Evolutionary conservation across 192 early-diverging fungal genomes (phyloP).

Genomic region (Coemansia sp.): DNA sequence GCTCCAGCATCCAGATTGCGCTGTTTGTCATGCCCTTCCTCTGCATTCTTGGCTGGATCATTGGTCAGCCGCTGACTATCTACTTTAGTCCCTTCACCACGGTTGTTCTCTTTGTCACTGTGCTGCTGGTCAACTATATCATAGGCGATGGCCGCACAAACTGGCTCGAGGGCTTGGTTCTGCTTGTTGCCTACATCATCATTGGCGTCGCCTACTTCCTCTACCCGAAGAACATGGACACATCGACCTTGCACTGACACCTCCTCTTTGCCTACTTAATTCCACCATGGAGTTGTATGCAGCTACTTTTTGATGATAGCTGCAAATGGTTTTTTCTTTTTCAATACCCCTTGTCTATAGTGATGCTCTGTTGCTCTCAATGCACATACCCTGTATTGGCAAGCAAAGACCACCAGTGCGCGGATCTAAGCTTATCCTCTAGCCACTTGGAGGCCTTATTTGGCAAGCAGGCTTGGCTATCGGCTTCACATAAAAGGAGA

Average conservation of each 20-base stretch:
- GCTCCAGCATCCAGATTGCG: constrained; percentile 87
- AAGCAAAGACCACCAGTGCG: too few relatives aligned
- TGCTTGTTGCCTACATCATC: constrained; percentile 79
- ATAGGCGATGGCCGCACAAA: constrained; percentile 85
- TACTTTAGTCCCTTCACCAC: constrained; percentile 83
- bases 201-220: constrained; percentile 81
- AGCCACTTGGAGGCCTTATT: too few relatives aligned
- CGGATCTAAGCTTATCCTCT: too few relatives aligned
- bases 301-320: neutral
- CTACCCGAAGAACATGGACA: constrained; percentile 55
- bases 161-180: constrained; percentile 87
- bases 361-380: neutral
- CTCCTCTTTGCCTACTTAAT: neutral
- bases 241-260: neutral
- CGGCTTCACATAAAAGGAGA: too few relatives aligned
- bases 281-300: constrained; percentile 3
- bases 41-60: constrained; percentile 82
- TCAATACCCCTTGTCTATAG: neutral
- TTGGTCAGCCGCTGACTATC: constrained; percentile 73
- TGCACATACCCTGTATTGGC: neutral
- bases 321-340: constrained; percentile 1
- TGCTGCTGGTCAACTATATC: constrained; percentile 75
- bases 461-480: too few relatives aligned
- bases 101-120: constrained; percentile 74
- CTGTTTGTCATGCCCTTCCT: constrained; percentile 69